phyloP scores from a whole-genome alignment of 169 alveolate genomes.

The Perkinsus marinus region DNA sequence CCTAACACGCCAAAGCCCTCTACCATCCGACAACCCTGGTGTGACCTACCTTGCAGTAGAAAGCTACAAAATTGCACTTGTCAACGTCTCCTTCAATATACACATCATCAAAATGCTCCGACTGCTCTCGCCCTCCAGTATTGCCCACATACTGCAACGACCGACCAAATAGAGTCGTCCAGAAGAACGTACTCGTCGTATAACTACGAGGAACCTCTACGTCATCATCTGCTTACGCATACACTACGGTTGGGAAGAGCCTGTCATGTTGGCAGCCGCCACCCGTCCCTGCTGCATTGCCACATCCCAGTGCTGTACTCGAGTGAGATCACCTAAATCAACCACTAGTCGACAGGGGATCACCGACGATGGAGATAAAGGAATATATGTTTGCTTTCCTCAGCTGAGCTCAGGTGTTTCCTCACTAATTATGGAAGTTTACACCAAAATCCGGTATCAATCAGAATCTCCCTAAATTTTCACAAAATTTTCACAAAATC shows the following conservation, averaged over 20 bases:
- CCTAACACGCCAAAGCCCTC: not conserved
- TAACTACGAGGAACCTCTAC: not conserved
- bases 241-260: slow-evolving; percentile 13
- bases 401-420: too few species aligned
- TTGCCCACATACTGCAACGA: slow-evolving; percentile 30
- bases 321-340: slow-evolving; percentile 20
- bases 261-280: slow-evolving; percentile 52
- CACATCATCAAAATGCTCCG: slow-evolving; percentile 37
- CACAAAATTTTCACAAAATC: too few species aligned
- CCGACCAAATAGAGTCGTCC: slow-evolving; percentile 46
- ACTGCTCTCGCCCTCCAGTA: slow-evolving; percentile 34
- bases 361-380: too few species aligned
- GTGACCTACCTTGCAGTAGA: slow-evolving; percentile 28
- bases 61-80: slow-evolving; percentile 42
- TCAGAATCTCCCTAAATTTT: too few species aligned
- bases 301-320: slow-evolving; percentile 55
- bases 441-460: too few species aligned
- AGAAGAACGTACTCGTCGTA: slow-evolving; percentile 47
- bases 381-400: too few species aligned
- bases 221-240: not conserved
- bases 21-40: not conserved
- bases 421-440: too few species aligned
- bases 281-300: slow-evolving; percentile 58
- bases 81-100: slow-evolving; percentile 46
- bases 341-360: too few species aligned